A percentile compares a stretch with the other conserved stretches of the same genome.
These are phyloP conservation scores for Ustilago crameri DNA, from an alignment of 1,284 basidiomycete species.

Conservation along the genomic window DNA sequence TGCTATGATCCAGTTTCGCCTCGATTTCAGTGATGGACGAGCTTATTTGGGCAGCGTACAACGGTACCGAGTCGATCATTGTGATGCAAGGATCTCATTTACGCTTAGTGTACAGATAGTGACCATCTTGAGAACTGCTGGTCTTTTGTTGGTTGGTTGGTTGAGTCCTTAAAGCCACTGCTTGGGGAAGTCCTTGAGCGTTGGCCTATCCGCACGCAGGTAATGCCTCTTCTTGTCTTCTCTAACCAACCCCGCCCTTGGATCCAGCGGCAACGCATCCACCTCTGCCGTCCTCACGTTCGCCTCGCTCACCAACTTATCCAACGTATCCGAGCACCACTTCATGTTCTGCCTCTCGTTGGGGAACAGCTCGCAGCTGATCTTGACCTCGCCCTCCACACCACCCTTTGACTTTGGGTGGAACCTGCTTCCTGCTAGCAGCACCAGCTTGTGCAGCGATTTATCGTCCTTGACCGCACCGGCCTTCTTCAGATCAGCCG, in stretches of 20 bases:
- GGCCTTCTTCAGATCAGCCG: constrained; percentile 54
- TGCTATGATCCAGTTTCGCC: too few relatives aligned
- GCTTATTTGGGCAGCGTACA: too few relatives aligned
- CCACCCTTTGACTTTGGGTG: constrained; percentile 17
- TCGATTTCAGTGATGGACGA: too few relatives aligned
- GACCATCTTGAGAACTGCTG: neutral
- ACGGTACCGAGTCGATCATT: too few relatives aligned
- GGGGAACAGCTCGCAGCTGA: constrained; percentile 67
- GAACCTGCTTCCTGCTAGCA: constrained; percentile 67
- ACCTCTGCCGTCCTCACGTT: constrained; percentile 56
- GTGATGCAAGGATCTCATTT: too few relatives aligned
- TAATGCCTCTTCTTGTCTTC: constrained; percentile 53
- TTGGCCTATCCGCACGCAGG: constrained; percentile 46
- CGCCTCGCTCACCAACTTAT: constrained; percentile 67
- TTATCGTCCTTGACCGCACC: constrained; percentile 42
- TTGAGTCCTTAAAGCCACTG: constrained; percentile 63
- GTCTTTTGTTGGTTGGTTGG: neutral
- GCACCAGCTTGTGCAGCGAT: constrained; percentile 68
- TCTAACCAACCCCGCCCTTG: constrained; percentile 52
- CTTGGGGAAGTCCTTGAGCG: constrained; percentile 65
- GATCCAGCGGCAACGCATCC: constrained; percentile 66
- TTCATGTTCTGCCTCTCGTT: constrained; percentile 69
- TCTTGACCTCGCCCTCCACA: constrained; percentile 62
- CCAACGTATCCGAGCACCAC: constrained; percentile 70
- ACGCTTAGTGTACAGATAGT: neutral